Percentiles rank a stretch among this genome's conserved stretches.
Evolutionary conservation across 2,329 filamentous ascomycete genomes (phyloP).

Genomic region (Colletotrichum falcatum): DNA sequence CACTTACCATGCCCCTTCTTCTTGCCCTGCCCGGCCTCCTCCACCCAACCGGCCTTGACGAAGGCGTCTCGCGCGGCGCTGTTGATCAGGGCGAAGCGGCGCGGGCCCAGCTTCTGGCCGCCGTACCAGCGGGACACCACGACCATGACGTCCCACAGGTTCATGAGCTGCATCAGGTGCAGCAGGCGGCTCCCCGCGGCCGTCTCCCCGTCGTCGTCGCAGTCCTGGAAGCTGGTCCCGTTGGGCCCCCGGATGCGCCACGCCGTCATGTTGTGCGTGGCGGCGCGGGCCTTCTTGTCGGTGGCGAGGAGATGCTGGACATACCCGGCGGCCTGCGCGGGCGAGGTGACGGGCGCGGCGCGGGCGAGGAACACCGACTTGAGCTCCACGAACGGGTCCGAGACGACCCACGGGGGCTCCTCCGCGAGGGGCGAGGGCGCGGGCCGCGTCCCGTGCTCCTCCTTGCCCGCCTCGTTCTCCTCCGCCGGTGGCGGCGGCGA

Average conservation of each 20-base stretch:
- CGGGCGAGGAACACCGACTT: constrained; percentile 91
- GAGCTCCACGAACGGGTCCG: constrained; percentile 80
- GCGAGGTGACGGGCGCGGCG: constrained; percentile 75
- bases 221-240: constrained; percentile 81
- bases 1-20: constrained; percentile 53
- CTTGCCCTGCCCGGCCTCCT: constrained; percentile 59
- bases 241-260: constrained; percentile 80
- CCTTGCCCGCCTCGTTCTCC: neutral
- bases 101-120: constrained; percentile 87
- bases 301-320: constrained; percentile 81
- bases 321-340: constrained; percentile 76
- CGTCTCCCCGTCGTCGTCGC: constrained; percentile 94
- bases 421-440: constrained; percentile 2
- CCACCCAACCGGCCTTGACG: constrained; percentile 78
- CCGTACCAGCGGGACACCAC: constrained; percentile 97
- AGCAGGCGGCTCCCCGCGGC: constrained; percentile 88
- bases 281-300: constrained; percentile 86
- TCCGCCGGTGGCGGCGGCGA: constrained; percentile 4
- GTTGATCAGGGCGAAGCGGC: constrained; percentile 92
- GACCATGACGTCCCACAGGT: constrained; percentile 91
- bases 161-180: constrained; percentile 94
- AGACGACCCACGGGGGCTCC: constrained; percentile 75
- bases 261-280: constrained; percentile 95
- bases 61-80: constrained; percentile 85
- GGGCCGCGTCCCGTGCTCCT: constrained; percentile 43